Base-by-base conservation (phyloP, 2,329 filamentous ascomycete genomes). In the Diplodia intermedia region DNA sequence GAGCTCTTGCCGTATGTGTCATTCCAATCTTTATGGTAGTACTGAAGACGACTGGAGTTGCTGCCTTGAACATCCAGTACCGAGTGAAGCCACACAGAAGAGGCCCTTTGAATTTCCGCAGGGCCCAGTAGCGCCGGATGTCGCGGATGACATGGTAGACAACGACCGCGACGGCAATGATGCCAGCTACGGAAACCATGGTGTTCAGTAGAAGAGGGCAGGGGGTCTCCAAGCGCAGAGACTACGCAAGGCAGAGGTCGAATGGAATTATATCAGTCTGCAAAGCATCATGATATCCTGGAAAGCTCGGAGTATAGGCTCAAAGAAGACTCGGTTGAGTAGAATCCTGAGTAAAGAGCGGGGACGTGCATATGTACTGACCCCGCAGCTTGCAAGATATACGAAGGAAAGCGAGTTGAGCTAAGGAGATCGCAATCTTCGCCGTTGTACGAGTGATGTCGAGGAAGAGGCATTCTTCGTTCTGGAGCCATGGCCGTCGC, bases 21-120 rank as follows among this genome's bases (percentile, higher is more conserved):
- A 65, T 77, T 80, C 52, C 80, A 71, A 8, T 72, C 74, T 31
- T 75, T 78, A 69, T 80, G 80, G 38, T 73, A 71, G 65, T 73
- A 71, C 70, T 81, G 75, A 77, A 80, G 80, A 61, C 75, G 71
- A 7, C 79, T 57, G 76, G 78, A 65, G 72, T 71, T 67, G 77
- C 75, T 33, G 77, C 77, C 23, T 71, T 71, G 26, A 79, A 72
- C 49, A 80, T 74, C 79, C 78, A 80, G 70, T 80, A 63, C 20
- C 79, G 71, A 7, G 77, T 78, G 74, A 77, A 81, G 11, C 76
- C 77, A 20, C 74, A 72, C 1, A 73, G 75, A 74, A 77, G 78
- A 65, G 79, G 79, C 33, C 79, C 79, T 23, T 75, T 75, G 69
- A 81, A 80, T 8, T 75, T 70, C 20, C 70, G 72, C 60, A 80